These are phyloP conservation scores for Scalesia atractyloides DNA, from an alignment of 129 eudicot genomes.

Conservation along the genomic window DNA sequence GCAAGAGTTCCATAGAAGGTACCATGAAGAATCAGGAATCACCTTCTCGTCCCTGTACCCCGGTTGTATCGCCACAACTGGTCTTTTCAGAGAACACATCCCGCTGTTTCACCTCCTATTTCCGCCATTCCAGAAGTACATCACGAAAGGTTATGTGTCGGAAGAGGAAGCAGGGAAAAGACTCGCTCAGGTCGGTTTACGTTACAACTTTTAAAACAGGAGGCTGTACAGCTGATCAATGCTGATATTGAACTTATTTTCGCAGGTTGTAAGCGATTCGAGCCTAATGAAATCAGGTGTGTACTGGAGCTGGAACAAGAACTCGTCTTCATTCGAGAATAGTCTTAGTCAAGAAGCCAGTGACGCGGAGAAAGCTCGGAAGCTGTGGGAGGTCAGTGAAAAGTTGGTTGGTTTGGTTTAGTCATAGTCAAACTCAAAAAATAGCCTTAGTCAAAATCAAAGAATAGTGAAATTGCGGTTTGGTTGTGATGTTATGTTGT, in stretches of 20 bases:
- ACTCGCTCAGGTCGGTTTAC: constrained; percentile 66
- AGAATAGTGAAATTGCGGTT: neutral
- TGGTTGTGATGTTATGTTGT: neutral
- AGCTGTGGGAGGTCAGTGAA: constrained; percentile 89
- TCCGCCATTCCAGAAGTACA: no score
- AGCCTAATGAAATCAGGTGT: constrained; percentile 85
- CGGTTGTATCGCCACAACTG: no score
- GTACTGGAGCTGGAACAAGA: constrained; percentile 95
- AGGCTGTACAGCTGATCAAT: neutral
- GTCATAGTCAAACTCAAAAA: constrained; percentile 6
- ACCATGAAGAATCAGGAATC: no score
- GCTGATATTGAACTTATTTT: constrained; percentile 6
- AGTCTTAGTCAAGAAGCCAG: constrained; percentile 90
- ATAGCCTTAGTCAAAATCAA: neutral
- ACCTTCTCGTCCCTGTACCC: no score
- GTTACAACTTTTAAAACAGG: neutral
- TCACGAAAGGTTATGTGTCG: constrained; percentile 49
- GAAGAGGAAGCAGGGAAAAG: constrained; percentile 89
- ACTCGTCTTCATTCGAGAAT: constrained; percentile 84
- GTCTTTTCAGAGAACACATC: no score
- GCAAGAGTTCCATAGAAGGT: no score
- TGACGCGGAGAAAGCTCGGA: constrained; percentile 80
- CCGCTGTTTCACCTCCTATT: no score
- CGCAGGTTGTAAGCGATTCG: constrained; percentile 75
- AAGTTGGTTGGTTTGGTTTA: constrained; percentile 86